Conservation (phyloP, 2,329 filamentous ascomycete genomes). For the Nigrospora oryzae region DNA sequence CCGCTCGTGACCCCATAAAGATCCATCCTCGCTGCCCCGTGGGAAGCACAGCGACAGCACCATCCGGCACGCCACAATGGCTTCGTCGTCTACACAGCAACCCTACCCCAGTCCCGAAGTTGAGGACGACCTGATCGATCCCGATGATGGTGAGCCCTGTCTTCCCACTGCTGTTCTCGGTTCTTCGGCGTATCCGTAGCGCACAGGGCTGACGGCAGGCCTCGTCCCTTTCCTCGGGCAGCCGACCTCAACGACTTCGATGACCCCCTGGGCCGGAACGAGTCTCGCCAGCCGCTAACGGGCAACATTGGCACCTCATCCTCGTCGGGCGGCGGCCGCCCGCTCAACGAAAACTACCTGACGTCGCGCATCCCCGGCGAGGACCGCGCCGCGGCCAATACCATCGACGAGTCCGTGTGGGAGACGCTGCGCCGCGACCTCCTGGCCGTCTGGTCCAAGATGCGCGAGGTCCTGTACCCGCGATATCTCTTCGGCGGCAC, state of each 20-base stretch:
- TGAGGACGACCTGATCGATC: conserved; percentile 63
- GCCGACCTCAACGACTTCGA: conserved; percentile 89
- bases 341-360: conserved; percentile 70
- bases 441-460: conserved; percentile 92
- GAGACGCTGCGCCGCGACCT: conserved; percentile 90
- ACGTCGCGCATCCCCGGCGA: conserved; percentile 88
- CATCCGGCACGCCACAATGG: conserved; percentile 14
- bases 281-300: conserved; percentile 67
- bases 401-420: conserved; percentile 96
- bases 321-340: conserved; percentile 32
- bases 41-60: too few species aligned
- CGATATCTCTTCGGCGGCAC: conserved; percentile 77
- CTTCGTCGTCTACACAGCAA: conserved; percentile 44
- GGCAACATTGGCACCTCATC: conserved; percentile 68
- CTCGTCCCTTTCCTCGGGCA: conserved; percentile 19
- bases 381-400: conserved; percentile 83
- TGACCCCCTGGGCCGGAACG: conserved; percentile 62
- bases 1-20: too few species aligned
- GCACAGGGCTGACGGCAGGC: too few species aligned
- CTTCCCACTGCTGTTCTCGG: conserved; percentile 3
- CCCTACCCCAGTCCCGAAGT: conserved; percentile 50
- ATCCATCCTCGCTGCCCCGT: too few species aligned
- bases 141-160: conserved; percentile 58
- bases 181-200: neutral
- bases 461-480: conserved; percentile 93